These are phyloP conservation scores for Nitzschia putrida DNA, from an alignment of 108 stramenopile species.

Conservation along the genomic window DNA sequence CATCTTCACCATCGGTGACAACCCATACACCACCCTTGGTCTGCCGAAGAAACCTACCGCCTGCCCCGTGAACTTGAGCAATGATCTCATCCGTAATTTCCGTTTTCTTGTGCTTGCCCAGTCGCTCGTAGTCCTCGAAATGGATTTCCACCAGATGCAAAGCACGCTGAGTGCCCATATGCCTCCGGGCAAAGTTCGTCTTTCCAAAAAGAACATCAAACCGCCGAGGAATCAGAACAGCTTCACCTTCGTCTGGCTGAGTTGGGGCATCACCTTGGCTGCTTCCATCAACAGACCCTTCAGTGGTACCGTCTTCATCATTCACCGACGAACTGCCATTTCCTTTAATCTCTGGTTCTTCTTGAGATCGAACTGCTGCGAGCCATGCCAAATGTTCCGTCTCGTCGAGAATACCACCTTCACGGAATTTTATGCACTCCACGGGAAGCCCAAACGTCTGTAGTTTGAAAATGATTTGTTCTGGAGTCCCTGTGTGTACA, in stretches of 20 bases:
- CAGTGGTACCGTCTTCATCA: too few species aligned
- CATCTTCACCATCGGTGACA: background rate
- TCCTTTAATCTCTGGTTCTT: background rate
- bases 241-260: background rate
- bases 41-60: slow-evolving; percentile 10
- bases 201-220: slow-evolving; percentile 20
- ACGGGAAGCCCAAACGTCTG: slow-evolving; percentile 32
- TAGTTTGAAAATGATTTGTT: slow-evolving; percentile 23
- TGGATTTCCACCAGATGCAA: background rate
- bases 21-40: slow-evolving; percentile 2
- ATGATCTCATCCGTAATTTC: background rate
- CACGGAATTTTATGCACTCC: background rate
- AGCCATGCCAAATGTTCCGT: slow-evolving; percentile 25
- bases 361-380: background rate
- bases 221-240: background rate
- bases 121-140: background rate
- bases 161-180: slow-evolving; percentile 6
- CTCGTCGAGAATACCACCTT: slow-evolving; percentile 1
- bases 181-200: background rate
- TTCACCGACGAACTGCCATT: background rate
- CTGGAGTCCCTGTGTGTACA: slow-evolving; percentile 6
- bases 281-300: background rate
- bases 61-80: background rate
- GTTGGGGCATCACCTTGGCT: background rate
- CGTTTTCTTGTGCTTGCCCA: background rate